These are phyloP conservation scores for Parietaria judaica DNA, from an alignment of 306 rosid species.

Conservation along the genomic window DNA sequence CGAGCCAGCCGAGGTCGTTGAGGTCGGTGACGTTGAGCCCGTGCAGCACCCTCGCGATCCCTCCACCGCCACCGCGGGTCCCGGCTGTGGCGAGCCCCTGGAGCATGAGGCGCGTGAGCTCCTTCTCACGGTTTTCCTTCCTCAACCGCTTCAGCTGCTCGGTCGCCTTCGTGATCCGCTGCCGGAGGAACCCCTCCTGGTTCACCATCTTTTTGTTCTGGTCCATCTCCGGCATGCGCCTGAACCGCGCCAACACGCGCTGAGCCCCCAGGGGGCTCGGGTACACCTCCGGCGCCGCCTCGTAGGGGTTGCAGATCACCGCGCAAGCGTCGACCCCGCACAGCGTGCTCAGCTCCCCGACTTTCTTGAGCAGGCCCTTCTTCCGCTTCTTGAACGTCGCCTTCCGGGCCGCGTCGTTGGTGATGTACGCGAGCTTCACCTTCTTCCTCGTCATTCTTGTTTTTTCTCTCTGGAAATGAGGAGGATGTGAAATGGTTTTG, in stretches of 20 bases:
- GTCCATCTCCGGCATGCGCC: slow-evolving; percentile 29
- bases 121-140: slow-evolving; percentile 32
- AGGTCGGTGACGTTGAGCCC: slow-evolving; percentile 18
- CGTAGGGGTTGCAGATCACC: slow-evolving; percentile 38
- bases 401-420: slow-evolving; percentile 37
- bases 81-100: slow-evolving; percentile 5
- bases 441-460: slow-evolving; percentile 43
- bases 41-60: slow-evolving; percentile 11
- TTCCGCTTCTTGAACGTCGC: slow-evolving; percentile 53
- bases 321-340: slow-evolving; percentile 57
- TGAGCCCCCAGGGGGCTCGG: slow-evolving; percentile 32
- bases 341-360: slow-evolving; percentile 40
- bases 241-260: slow-evolving; percentile 17
- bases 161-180: slow-evolving; percentile 20
- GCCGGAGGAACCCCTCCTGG: slow-evolving; percentile 26
- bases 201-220: slow-evolving; percentile 33
- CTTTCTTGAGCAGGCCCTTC: slow-evolving; percentile 52
- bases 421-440: slow-evolving; percentile 37
- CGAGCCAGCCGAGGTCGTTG: slow-evolving; percentile 22
- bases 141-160: slow-evolving; percentile 24
- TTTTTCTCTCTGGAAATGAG: background rate
- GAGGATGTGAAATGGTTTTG: background rate
- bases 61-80: background rate
- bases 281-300: slow-evolving; percentile 37
- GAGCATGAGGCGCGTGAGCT: slow-evolving; percentile 21